Evolutionary conservation across 768 basidiomycete genomes (phyloP).

Genomic region (Candolleomyces eurysporus): DNA sequence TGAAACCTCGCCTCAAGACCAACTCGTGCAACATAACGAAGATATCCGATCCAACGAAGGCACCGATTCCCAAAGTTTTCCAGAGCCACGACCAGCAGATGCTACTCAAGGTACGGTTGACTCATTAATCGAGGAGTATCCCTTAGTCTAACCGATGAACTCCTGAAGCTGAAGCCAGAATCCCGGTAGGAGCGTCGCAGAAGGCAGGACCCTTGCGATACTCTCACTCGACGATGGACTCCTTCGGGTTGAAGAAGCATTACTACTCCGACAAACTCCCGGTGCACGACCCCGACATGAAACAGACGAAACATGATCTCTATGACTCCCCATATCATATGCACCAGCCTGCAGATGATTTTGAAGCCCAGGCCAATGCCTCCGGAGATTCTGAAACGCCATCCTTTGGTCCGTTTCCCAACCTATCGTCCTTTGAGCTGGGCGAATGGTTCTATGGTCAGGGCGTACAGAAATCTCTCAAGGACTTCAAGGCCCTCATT

Average conservation of each 20-base stretch:
- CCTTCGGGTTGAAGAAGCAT: neutral
- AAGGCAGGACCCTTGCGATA: too few relatives aligned
- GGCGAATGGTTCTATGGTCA: conserved; percentile 1
- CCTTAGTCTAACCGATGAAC: too few relatives aligned
- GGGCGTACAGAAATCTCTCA: neutral
- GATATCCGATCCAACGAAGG: too few relatives aligned
- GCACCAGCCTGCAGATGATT: neutral
- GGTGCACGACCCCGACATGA: neutral
- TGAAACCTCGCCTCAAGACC: too few relatives aligned
- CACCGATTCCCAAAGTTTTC: too few relatives aligned
- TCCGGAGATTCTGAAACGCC: neutral
- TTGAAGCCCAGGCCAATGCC: neutral
- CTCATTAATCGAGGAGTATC: too few relatives aligned
- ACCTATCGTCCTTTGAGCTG: conserved; percentile 1
- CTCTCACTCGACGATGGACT: neutral
- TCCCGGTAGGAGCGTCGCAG: too few relatives aligned
- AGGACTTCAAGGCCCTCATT: neutral
- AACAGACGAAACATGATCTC: neutral
- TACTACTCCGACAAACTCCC: neutral
- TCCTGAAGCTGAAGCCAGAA: too few relatives aligned
- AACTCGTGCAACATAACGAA: too few relatives aligned
- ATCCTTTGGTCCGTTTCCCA: neutral
- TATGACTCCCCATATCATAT: neutral
- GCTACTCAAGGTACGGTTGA: too few relatives aligned
- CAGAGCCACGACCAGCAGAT: too few relatives aligned